These are phyloP conservation scores for Chimonanthus praecox DNA, from an alignment of 164 flowering plant species.

Conservation along the genomic window DNA sequence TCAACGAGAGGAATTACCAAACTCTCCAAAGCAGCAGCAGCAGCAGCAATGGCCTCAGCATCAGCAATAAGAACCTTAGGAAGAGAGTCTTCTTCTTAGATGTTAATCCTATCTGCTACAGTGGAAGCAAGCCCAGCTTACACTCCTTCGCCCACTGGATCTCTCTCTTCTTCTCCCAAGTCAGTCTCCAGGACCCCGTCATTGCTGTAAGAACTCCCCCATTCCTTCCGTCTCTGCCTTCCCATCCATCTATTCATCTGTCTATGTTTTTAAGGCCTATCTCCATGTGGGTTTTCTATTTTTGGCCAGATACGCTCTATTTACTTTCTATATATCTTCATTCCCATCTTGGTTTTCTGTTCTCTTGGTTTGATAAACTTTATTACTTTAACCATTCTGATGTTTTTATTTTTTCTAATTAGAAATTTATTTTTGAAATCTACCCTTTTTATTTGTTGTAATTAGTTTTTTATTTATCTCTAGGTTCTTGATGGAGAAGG, in stretches of 20 bases:
- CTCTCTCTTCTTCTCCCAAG: conserved; percentile 78
- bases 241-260: background rate
- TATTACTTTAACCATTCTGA: too few relatives aligned
- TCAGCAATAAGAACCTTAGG: background rate
- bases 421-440: background rate
- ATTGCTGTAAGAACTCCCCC: conserved; percentile 58
- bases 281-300: background rate
- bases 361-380: background rate
- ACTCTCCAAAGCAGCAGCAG: background rate
- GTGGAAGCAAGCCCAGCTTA: conserved; percentile 61
- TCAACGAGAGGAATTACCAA: background rate
- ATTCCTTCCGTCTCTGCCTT: background rate
- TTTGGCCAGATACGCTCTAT: background rate
- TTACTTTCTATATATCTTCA: background rate
- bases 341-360: background rate
- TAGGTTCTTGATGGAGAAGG: conserved; percentile 90
- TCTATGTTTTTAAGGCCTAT: background rate
- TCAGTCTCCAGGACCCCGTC: conserved; percentile 67
- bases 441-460: background rate
- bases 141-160: conserved; percentile 75
- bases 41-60: background rate
- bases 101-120: conserved; percentile 80
- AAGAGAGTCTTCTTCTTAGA: conserved; percentile 75
- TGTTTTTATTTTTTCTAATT: too few relatives aligned
- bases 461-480: conserved; percentile 1